phyloP scores from a whole-genome alignment of 768 basidiomycete species.

The Xerocomellus dryophilus region DNA sequence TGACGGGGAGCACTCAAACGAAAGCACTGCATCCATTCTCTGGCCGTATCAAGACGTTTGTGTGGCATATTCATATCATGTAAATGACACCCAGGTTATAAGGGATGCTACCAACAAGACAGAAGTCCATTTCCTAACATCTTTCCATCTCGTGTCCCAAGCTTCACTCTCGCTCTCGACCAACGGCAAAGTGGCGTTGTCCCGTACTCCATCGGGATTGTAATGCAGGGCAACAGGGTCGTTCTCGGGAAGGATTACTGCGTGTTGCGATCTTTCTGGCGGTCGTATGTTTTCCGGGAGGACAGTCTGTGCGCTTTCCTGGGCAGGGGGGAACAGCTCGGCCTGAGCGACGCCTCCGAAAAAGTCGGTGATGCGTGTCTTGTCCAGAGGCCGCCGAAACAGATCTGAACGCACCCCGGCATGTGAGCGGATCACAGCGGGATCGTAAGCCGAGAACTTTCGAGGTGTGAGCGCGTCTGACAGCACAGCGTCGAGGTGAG shows the following conservation, averaged over 20 bases:
- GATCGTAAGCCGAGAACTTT: conserved; percentile 83
- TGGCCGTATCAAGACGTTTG: not conserved
- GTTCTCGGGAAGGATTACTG: not conserved
- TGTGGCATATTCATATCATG: conserved; percentile 16
- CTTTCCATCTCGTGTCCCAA: conserved; percentile 23
- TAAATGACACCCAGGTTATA: conserved; percentile 29
- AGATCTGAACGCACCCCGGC: conserved; percentile 88
- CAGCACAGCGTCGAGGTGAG: not conserved
- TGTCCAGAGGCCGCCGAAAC: conserved; percentile 63
- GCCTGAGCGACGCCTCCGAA: conserved; percentile 86
- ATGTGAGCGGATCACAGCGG: conserved; percentile 71
- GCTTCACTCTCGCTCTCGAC: not conserved
- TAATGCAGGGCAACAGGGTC: not conserved
- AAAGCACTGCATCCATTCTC: not conserved
- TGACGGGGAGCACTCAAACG: not conserved
- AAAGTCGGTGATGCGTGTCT: conserved; percentile 74
- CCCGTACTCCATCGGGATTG: not conserved
- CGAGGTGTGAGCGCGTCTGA: conserved; percentile 5
- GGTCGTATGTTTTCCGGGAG: not conserved
- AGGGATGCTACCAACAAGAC: conserved; percentile 24
- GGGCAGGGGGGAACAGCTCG: conserved; percentile 47
- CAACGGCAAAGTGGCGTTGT: not conserved
- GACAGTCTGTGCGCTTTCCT: not conserved
- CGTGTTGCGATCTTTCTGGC: not conserved
- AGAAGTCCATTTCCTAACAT: conserved; percentile 30